phyloP scores from a whole-genome alignment of 2,329 filamentous ascomycete genomes.

The Sporothrix pallida region DNA sequence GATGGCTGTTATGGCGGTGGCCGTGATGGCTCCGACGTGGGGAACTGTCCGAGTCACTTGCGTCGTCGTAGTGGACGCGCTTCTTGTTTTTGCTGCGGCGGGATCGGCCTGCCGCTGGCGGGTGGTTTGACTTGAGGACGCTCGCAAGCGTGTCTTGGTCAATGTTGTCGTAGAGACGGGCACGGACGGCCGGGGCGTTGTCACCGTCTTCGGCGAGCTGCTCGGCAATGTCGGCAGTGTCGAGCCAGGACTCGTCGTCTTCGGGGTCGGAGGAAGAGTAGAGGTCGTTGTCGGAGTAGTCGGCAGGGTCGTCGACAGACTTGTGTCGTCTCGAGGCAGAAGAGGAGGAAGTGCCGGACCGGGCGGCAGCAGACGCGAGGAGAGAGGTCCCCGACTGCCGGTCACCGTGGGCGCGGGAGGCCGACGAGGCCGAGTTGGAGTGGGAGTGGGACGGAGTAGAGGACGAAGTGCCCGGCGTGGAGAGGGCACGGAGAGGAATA shows the following conservation, averaged over 20 bases:
- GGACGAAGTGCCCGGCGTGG: slow-evolving; percentile 29
- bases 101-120: slow-evolving; percentile 35
- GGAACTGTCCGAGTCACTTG: slow-evolving; percentile 56
- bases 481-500: slow-evolving; percentile 83
- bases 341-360: slow-evolving; percentile 38
- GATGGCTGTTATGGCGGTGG: slow-evolving; percentile 42
- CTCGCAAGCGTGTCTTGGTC: slow-evolving; percentile 66
- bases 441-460: not conserved
- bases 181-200: slow-evolving; percentile 65
- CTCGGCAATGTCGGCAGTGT: slow-evolving; percentile 93
- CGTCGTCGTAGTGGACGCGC: slow-evolving; percentile 70
- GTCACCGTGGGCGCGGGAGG: slow-evolving; percentile 38
- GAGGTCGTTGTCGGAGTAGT: slow-evolving; percentile 50
- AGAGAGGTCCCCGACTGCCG: slow-evolving; percentile 53
- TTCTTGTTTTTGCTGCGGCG: slow-evolving; percentile 55
- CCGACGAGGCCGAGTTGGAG: slow-evolving; percentile 41
- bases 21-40: slow-evolving; percentile 40
- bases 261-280: slow-evolving; percentile 51
- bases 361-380: slow-evolving; percentile 44
- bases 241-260: slow-evolving; percentile 73
- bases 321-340: slow-evolving; percentile 36
- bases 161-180: slow-evolving; percentile 69
- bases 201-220: slow-evolving; percentile 83
- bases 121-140: slow-evolving; percentile 52
- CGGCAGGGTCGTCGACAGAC: not conserved